A percentile compares a stretch with the other conserved stretches of the same genome.
These are phyloP conservation scores for Fusarium agapanthi DNA, from an alignment of 2,329 filamentous ascomycete species.

Conservation along the genomic window DNA sequence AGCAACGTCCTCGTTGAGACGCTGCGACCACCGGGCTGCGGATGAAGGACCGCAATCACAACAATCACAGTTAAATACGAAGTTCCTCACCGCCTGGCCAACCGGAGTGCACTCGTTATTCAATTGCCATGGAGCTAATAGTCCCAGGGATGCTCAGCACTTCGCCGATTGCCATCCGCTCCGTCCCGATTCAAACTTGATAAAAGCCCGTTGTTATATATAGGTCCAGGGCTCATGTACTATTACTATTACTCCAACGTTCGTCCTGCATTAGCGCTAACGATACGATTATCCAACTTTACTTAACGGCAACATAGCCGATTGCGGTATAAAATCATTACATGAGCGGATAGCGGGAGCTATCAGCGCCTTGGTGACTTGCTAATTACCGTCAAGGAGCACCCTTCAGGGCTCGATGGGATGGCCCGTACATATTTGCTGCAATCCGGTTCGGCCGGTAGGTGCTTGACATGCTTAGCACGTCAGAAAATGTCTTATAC, in stretches of 20 bases:
- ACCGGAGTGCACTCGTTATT: constrained; percentile 14
- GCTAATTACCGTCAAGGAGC: constrained; percentile 30
- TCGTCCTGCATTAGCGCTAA: constrained; percentile 14
- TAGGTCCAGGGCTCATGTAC: constrained; percentile 25
- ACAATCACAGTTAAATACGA: constrained; percentile 21
- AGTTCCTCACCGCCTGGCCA: constrained; percentile 26
- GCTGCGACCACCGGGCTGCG: constrained; percentile 32
- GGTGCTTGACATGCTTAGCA: constrained; percentile 14
- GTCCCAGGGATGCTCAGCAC: background rate
- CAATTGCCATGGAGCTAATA: background rate
- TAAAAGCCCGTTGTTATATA: constrained; percentile 10
- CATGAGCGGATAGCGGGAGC: constrained; percentile 28
- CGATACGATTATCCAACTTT: constrained; percentile 23
- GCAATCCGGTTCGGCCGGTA: constrained; percentile 29
- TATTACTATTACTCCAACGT: constrained; percentile 1
- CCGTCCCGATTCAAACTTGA: constrained; percentile 26
- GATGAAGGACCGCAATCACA: constrained; percentile 29
- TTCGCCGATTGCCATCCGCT: constrained; percentile 13
- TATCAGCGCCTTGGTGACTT: constrained; percentile 28
- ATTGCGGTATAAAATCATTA: constrained; percentile 20
- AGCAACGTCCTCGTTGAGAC: constrained; percentile 21
- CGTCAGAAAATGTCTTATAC: constrained; percentile 14
- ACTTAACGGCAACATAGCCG: constrained; percentile 12
- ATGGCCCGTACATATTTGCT: constrained; percentile 15
- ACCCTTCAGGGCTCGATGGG: constrained; percentile 16